phyloP scores from a whole-genome alignment of 2,329 filamentous ascomycete genomes.

The Lasiodiplodia citricola region DNA sequence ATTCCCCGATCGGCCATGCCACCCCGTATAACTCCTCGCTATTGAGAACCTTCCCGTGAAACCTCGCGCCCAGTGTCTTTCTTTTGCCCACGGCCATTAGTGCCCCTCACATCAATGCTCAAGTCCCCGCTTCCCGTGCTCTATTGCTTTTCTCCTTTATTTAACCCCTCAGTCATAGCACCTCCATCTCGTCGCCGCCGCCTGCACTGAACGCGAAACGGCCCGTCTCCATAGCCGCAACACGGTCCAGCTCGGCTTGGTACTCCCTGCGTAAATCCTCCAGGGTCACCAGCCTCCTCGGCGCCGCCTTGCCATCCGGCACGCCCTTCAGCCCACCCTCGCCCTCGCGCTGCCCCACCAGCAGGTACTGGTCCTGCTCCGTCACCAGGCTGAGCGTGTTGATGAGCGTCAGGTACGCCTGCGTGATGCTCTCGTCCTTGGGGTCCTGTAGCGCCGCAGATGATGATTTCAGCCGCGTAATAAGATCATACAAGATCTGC shows the following conservation, averaged over 20 bases:
- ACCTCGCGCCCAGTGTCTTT: not conserved
- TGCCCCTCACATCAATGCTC: not conserved
- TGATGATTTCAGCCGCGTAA: constrained; percentile 56
- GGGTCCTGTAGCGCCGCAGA: constrained; percentile 47
- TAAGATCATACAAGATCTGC: constrained; percentile 60
- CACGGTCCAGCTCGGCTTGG: constrained; percentile 85
- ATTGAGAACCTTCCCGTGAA: constrained; percentile 1
- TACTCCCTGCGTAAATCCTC: constrained; percentile 88
- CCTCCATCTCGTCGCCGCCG: constrained; percentile 26
- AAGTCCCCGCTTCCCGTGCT: constrained; percentile 3
- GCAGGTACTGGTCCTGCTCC: constrained; percentile 81
- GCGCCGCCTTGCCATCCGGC: constrained; percentile 43
- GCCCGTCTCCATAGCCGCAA: constrained; percentile 85
- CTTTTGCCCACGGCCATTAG: not conserved
- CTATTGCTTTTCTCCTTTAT: constrained; percentile 19
- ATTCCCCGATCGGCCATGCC: not conserved
- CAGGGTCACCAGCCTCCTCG: constrained; percentile 79
- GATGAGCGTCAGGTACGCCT: constrained; percentile 87
- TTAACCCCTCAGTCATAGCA: constrained; percentile 21
- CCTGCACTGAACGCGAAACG: constrained; percentile 75
- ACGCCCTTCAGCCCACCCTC: constrained; percentile 31
- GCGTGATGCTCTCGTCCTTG: constrained; percentile 63
- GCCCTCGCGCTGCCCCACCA: constrained; percentile 44
- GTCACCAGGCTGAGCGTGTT: constrained; percentile 90
- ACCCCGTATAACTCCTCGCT: constrained; percentile 22